These are phyloP conservation scores for Alternaria ethzedia DNA, from an alignment of 2,329 filamentous ascomycete species.

Conservation along the genomic window DNA sequence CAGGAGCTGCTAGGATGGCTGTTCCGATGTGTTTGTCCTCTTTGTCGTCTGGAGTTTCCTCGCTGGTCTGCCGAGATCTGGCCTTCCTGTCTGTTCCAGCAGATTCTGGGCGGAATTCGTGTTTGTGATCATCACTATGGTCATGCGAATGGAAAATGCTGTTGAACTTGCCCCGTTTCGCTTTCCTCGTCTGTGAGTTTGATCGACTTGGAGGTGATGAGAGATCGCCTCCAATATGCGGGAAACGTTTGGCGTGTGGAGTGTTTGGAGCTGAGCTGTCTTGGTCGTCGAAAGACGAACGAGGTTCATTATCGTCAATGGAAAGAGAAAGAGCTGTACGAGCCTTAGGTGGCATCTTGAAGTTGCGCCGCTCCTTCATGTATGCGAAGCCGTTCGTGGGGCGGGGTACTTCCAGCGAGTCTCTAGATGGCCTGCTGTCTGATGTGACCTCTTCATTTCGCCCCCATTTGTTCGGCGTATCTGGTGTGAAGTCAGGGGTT, in stretches of 20 bases:
- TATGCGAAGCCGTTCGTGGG: conserved; percentile 26
- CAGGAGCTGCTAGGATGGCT: conserved; percentile 40
- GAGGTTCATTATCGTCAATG: conserved; percentile 38
- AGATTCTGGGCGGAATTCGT: conserved; percentile 25
- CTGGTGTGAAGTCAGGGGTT: conserved; percentile 50
- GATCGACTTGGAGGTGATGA: conserved; percentile 47
- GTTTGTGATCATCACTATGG: conserved; percentile 41
- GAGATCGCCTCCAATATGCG: conserved; percentile 42
- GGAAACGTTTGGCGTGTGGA: conserved; percentile 41
- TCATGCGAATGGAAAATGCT: conserved; percentile 51
- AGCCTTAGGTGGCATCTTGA: conserved; percentile 30
- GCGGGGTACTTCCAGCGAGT: conserved; percentile 33
- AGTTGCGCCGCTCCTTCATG: conserved; percentile 20
- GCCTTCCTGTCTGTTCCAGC: conserved; percentile 32
- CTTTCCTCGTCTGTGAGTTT: conserved; percentile 40
- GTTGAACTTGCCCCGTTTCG: conserved; percentile 48
- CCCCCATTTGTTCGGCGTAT: conserved; percentile 52
- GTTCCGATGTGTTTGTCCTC: conserved; percentile 39
- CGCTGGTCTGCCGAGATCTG: conserved; percentile 37
- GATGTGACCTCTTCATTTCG: conserved; percentile 27
- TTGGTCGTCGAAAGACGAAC: conserved; percentile 48
- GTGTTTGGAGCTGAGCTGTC: conserved; percentile 50
- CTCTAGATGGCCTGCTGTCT: conserved; percentile 22
- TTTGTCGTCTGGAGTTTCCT: conserved; percentile 39
- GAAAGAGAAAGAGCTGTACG: conserved; percentile 24